Percentiles rank a stretch among this genome's conserved stretches.
Evolutionary conservation across 495 filamentous ascomycete genomes (phyloP).

Genomic region (Aspergillus homomorphus): DNA sequence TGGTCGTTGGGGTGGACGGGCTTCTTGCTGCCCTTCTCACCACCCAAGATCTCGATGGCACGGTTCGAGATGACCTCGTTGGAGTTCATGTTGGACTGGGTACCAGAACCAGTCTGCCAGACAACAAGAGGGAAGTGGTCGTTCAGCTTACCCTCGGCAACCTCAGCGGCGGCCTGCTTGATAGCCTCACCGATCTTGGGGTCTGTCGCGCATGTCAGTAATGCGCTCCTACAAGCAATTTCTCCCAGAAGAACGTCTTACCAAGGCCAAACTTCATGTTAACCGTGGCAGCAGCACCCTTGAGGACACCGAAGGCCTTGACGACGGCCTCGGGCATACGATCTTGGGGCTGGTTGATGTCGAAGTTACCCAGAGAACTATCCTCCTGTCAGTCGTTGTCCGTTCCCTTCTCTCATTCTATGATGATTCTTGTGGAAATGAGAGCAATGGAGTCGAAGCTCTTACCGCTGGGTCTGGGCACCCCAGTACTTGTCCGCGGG

Average conservation of each 20-base stretch:
- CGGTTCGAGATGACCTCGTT: constrained; percentile 99
- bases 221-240: background rate
- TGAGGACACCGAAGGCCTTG: constrained; percentile 92
- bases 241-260: constrained; percentile 43
- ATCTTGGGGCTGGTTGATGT: constrained; percentile 98
- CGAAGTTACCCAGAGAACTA: constrained; percentile 90
- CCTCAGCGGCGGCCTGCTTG: constrained; percentile 89
- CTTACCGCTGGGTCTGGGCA: constrained; percentile 89
- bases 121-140: constrained; percentile 99
- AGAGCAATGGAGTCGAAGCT: background rate
- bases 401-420: background rate
- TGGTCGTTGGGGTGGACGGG: constrained; percentile 99
- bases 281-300: constrained; percentile 92
- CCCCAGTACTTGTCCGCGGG: constrained; percentile 97
- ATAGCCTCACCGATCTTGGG: constrained; percentile 91
- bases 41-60: constrained; percentile 95
- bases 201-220: constrained; percentile 45
- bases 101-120: constrained; percentile 98
- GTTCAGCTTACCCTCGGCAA: constrained; percentile 87
- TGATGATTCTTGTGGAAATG: background rate
- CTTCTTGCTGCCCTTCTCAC: constrained; percentile 91
- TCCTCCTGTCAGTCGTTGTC: constrained; percentile 19
- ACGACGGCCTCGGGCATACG: constrained; percentile 94
- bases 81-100: constrained; percentile 99
- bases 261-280: constrained; percentile 95